Evolutionary conservation across 257 asterid species (phyloP), one percentile per base, ranked within the genome.

Genomic region (Nicotiana sylvestris): DNA sequence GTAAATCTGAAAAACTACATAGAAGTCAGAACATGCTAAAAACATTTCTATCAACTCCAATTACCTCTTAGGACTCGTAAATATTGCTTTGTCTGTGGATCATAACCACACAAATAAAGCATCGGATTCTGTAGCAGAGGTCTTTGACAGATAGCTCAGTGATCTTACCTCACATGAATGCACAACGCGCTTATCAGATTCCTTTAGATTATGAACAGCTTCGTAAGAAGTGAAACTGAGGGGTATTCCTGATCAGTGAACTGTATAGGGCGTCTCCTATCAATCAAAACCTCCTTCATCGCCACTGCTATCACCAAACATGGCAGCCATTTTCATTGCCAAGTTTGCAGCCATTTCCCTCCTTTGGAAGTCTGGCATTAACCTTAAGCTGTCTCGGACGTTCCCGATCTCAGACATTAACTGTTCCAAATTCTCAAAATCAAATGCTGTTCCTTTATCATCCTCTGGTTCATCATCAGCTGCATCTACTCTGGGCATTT

Each of bases 361-460:
- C 89, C 98, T 92, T 88, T 94, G 98, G 84, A 93, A 96, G 88
- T 96, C 98, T 3, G 99, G 98, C 91, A 96, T 86, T 89, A 94
- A 86, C 81, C 98, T 92, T 83, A 93, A 88, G 77, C 91, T 93
- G 72, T 79, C 86, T 35, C 99, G 97, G 82, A 90, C 66, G 56
- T 90, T 92, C 51, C 99, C 99, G 82, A 96, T 96, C 86, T 96
- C 98, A 17, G 91, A 83, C 98, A 96, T 94, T 84, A 94, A 85
- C 86, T 76, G 90, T 84, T 96, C 99, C 91, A 96, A 85, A 91
- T 94, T 97, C 87, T 92, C 98, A 66, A 94, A 89, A 70, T 88
- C 91, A 80, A 87, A 93, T 62, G 92, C 66, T 30, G 76, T 82
- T 66, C 76, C 93, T 82, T 88, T 91, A 37, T 92, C 94, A 77